Conservation (phyloP, 2,329 filamentous ascomycete genomes). For the Trichophyton equinum region DNA sequence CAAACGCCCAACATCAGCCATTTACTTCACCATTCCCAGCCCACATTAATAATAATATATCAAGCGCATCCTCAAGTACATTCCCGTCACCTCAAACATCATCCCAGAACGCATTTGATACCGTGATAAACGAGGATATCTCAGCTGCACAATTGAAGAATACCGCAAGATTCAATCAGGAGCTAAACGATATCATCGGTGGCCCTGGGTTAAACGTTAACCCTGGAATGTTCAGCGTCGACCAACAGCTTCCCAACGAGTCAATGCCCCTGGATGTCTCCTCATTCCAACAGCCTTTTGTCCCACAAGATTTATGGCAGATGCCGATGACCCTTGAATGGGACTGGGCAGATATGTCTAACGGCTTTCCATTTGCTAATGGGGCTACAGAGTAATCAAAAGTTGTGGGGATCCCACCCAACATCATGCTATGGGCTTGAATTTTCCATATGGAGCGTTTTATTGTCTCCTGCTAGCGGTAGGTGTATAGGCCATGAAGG, state of each 20-base stretch:
- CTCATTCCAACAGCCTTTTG: constrained; percentile 67
- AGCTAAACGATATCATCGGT: constrained; percentile 24
- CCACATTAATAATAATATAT: background rate
- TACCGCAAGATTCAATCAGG: constrained; percentile 7
- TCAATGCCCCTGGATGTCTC: constrained; percentile 25
- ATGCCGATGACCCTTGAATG: constrained; percentile 94
- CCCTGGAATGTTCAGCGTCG: constrained; percentile 3
- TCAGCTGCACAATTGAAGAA: constrained; percentile 4
- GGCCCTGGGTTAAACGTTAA: constrained; percentile 15
- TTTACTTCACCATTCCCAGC: constrained; percentile 1
- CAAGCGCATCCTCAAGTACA: background rate
- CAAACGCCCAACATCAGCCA: constrained; percentile 3
- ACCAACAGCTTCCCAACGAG: constrained; percentile 19
- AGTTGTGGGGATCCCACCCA: no score
- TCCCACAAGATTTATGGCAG: constrained; percentile 88
- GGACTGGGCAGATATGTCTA: constrained; percentile 50
- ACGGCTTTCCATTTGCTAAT: constrained; percentile 15
- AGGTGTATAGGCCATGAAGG: background rate
- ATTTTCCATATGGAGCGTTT: background rate
- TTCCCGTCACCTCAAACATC: constrained; percentile 7
- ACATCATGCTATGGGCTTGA: background rate
- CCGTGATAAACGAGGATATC: background rate
- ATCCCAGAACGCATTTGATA: constrained; percentile 5
- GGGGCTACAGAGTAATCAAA: background rate
- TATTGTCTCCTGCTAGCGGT: background rate